Percentiles rank a stretch among this genome's conserved stretches.
Conservation (phyloP, 768 basidiomycete species). For the Amanita subjunquillea region DNA sequence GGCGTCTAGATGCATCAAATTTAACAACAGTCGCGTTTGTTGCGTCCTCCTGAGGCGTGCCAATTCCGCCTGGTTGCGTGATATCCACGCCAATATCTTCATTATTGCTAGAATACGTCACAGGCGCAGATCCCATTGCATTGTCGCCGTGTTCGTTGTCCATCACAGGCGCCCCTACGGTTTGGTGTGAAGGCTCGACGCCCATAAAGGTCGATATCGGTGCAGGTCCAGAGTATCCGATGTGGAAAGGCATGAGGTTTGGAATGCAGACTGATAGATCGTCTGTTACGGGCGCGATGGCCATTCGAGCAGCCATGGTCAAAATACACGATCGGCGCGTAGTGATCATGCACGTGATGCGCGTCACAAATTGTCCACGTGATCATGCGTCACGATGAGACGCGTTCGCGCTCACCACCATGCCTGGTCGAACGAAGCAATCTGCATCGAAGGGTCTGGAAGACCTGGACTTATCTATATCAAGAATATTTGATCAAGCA, state of each 20-base stretch:
- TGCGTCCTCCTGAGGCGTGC: slow-evolving; percentile 4
- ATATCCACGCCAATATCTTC: not conserved
- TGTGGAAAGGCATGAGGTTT: slow-evolving; percentile 78
- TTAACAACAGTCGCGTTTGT: not conserved
- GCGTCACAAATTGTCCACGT: not conserved
- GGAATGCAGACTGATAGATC: slow-evolving; percentile 37
- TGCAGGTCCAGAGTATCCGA: slow-evolving; percentile 60
- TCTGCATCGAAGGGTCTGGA: not conserved
- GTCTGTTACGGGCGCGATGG: not conserved
- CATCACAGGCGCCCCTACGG: slow-evolving; percentile 16
- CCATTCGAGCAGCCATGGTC: not conserved
- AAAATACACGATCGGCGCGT: not conserved
- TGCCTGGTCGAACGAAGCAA: slow-evolving; percentile 4
- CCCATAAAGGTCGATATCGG: slow-evolving; percentile 68
- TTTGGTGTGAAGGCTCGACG: slow-evolving; percentile 31
- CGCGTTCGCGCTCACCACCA: not conserved
- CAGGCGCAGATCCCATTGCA: not conserved
- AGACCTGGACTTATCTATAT: slow-evolving; percentile 19
- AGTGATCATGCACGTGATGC: not conserved
- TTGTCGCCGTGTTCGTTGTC: not conserved
- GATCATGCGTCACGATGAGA: not conserved
- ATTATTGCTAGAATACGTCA: not conserved
- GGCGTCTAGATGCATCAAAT: slow-evolving; percentile 24
- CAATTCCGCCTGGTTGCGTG: not conserved
- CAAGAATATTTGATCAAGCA: slow-evolving; percentile 72